Percentiles rank a stretch among this genome's conserved stretches.
Evolutionary conservation across 345 rosid genomes (phyloP).

Genomic region (Atalantia buxifolia): DNA sequence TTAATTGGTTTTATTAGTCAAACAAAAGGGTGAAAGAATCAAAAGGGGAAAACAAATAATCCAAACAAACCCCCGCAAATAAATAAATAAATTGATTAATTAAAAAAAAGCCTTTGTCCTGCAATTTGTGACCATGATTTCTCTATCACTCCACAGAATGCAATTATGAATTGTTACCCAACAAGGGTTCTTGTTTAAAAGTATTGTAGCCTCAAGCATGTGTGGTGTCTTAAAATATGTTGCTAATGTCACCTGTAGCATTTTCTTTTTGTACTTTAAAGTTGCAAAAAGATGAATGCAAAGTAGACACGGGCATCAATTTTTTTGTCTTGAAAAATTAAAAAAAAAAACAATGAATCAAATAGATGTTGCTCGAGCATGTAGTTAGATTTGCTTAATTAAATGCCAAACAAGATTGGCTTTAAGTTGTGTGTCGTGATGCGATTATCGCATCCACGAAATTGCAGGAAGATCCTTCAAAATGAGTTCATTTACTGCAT

Average conservation of each 20-base stretch:
- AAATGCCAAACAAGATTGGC: too few species aligned
- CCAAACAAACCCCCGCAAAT: not conserved
- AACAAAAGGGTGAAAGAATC: conserved; percentile 11
- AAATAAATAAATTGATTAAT: not conserved
- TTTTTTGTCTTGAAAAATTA: too few species aligned
- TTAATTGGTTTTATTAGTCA: conserved; percentile 17
- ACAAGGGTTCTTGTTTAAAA: not conserved
- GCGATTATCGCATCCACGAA: too few species aligned
- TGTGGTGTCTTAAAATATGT: conserved; percentile 2
- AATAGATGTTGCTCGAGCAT: not conserved
- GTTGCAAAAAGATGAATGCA: not conserved
- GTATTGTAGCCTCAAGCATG: conserved; percentile 20
- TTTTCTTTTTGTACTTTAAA: not conserved
- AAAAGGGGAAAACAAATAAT: not conserved
- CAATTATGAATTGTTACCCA: conserved; percentile 17
- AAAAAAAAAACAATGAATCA: too few species aligned
- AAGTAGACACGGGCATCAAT: not conserved
- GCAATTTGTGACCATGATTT: conserved; percentile 11
- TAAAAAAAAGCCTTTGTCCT: not conserved
- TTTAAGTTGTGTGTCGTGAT: too few species aligned
- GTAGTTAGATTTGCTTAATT: too few species aligned
- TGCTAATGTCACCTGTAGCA: not conserved
- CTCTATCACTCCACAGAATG: not conserved
- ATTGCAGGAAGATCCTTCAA: not conserved
- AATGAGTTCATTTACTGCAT: not conserved